phyloP scores from a whole-genome alignment of 2,329 filamentous ascomycete species.

The Lasiodiplodia sp. region DNA sequence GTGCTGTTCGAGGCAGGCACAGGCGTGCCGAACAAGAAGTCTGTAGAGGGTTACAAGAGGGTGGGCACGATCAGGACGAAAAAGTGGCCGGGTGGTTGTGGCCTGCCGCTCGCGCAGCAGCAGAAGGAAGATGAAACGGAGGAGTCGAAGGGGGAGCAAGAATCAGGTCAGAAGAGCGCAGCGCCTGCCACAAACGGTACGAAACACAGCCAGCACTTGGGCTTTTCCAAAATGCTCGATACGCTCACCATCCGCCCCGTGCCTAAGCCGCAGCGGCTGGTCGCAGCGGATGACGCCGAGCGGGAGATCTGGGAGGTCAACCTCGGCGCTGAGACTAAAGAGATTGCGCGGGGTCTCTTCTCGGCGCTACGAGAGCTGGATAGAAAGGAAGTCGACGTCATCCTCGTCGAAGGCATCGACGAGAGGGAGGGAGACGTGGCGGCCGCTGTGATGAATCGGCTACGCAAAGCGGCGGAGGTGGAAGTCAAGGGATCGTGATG shows the following conservation, averaged over 20 bases:
- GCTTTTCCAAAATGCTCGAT: constrained; percentile 43
- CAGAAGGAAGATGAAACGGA: background rate
- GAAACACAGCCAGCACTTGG: background rate
- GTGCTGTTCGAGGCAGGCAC: constrained; percentile 75
- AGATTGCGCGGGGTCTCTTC: constrained; percentile 87
- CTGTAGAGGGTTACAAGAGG: constrained; percentile 35
- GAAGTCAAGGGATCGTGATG: constrained; percentile 22
- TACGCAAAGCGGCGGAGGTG: constrained; percentile 55
- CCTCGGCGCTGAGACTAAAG: constrained; percentile 73
- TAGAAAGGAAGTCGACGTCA: constrained; percentile 76
- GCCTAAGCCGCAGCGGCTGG: constrained; percentile 19
- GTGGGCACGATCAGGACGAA: constrained; percentile 52
- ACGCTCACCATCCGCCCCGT: constrained; percentile 35
- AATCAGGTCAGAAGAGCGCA: background rate
- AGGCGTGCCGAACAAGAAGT: constrained; percentile 40
- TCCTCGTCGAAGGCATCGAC: constrained; percentile 87
- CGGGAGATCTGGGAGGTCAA: constrained; percentile 69
- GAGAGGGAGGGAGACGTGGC: constrained; percentile 77
- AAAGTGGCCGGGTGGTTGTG: constrained; percentile 38
- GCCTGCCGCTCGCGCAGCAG: constrained; percentile 6
- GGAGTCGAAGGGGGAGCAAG: background rate
- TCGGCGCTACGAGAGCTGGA: constrained; percentile 87
- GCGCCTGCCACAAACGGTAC: constrained; percentile 3
- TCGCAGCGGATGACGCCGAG: background rate
- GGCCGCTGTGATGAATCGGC: constrained; percentile 67